Evolutionary conservation across 1,284 basidiomycete species (phyloP).

Genomic region (Fistulinella staudtii): DNA sequence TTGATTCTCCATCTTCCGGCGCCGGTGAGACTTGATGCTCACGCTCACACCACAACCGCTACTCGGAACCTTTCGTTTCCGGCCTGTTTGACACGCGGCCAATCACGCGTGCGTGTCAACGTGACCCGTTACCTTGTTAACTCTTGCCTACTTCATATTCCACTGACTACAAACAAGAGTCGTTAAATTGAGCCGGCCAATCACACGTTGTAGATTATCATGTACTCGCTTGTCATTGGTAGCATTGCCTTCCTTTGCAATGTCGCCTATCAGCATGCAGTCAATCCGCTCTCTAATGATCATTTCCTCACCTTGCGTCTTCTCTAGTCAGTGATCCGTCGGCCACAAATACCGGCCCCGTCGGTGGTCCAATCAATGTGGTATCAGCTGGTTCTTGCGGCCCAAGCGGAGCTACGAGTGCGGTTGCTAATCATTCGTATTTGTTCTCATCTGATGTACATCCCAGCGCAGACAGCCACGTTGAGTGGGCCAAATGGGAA

Average conservation of each 20-base stretch:
- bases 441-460: slow-evolving; percentile 1
- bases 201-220: neutral
- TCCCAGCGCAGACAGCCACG: slow-evolving; percentile 45
- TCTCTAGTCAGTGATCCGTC: neutral
- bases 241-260: neutral
- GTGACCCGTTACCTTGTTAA: no score
- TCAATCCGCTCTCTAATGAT: neutral
- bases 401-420: slow-evolving; percentile 44
- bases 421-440: slow-evolving; percentile 14
- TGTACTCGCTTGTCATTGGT: neutral
- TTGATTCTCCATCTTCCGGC: slow-evolving; percentile 1
- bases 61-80: neutral
- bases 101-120: neutral
- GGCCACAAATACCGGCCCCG: neutral
- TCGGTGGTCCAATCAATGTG: slow-evolving; percentile 14
- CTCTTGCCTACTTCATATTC: no score
- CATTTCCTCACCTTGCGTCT: neutral
- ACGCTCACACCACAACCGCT: neutral
- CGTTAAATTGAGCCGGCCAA: neutral
- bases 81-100: neutral
- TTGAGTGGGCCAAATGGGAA: slow-evolving; percentile 68
- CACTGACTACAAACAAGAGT: neutral
- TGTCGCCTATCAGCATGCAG: no score
- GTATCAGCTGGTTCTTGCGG: slow-evolving; percentile 19
- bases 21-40: neutral